Percentiles rank a stretch among this genome's conserved stretches.
Evolutionary conservation across 768 basidiomycete species (phyloP).

Genomic region (Suillus alpinus): DNA sequence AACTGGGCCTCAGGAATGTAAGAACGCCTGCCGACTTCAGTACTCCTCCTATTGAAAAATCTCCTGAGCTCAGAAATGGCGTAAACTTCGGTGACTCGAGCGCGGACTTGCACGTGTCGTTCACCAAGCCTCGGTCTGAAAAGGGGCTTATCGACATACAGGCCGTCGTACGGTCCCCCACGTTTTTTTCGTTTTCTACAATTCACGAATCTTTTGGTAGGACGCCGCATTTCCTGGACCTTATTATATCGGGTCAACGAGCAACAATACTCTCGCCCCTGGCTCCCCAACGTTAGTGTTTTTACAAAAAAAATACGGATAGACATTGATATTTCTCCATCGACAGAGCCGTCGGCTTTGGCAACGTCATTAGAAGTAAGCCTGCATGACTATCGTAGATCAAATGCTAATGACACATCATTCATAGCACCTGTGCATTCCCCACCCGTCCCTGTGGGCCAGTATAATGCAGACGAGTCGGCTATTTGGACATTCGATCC

Average conservation of each 20-base stretch:
- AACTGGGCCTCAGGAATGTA: conserved; percentile 28
- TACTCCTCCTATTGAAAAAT: not conserved
- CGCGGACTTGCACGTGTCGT: conserved; percentile 31
- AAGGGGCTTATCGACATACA: conserved; percentile 32
- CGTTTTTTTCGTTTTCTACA: not conserved
- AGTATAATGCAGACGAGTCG: conserved; percentile 34
- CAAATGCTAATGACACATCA: not conserved
- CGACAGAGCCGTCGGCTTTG: conserved; percentile 33
- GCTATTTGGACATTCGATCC: conserved; percentile 45
- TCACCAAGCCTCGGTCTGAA: conserved; percentile 24
- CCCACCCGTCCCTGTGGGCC: conserved; percentile 23
- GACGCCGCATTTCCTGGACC: conserved; percentile 38
- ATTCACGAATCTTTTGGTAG: conserved; percentile 18
- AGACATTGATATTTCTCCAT: not conserved
- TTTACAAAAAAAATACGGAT: no score
- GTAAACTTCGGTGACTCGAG: conserved; percentile 30
- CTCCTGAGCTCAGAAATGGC: conserved; percentile 28
- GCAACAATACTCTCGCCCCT: conserved; percentile 12
- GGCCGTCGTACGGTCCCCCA: conserved; percentile 29
- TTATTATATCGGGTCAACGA: conserved; percentile 37
- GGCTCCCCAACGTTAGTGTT: conserved; percentile 12
- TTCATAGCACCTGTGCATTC: conserved; percentile 33
- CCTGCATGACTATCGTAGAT: not conserved
- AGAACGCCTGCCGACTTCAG: not conserved
- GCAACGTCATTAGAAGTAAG: conserved; percentile 38